phyloP scores from a whole-genome alignment of 2,329 filamentous ascomycete genomes.

The Orbilia blumenaviensis region DNA sequence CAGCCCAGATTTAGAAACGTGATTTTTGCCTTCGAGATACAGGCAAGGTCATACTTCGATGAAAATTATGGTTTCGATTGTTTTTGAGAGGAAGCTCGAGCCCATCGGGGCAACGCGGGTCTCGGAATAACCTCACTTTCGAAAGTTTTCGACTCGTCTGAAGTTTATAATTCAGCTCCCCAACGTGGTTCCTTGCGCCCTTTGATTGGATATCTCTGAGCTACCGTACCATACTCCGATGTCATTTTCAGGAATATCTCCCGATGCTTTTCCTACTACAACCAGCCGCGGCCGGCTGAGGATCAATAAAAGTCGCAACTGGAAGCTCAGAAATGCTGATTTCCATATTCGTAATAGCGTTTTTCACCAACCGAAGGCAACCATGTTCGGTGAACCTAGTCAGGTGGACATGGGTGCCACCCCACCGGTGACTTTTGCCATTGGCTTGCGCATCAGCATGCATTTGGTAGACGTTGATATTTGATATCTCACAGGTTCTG shows the following conservation, averaged over 20 bases:
- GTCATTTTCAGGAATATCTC: background rate
- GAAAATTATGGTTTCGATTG: background rate
- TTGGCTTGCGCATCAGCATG: slow-evolving; percentile 25
- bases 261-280: background rate
- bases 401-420: slow-evolving; percentile 21
- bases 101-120: background rate
- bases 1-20: slow-evolving; percentile 15
- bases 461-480: background rate
- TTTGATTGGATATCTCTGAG: background rate
- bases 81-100: background rate
- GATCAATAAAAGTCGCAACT: slow-evolving; percentile 28
- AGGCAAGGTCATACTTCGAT: too few relatives aligned
- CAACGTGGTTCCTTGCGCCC: background rate
- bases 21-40: slow-evolving; percentile 28
- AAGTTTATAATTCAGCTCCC: background rate
- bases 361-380: slow-evolving; percentile 52
- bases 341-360: slow-evolving; percentile 23
- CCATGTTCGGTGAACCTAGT: slow-evolving; percentile 22
- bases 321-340: slow-evolving; percentile 28
- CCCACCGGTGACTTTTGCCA: slow-evolving; percentile 43
- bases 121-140: too few relatives aligned
- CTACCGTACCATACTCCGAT: slow-evolving; percentile 3
- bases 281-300: background rate
- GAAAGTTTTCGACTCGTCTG: background rate
- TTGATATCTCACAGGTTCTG: background rate